Evolutionary conservation across 306 rosid species (phyloP).

Genomic region (Prunus fruticosa): DNA sequence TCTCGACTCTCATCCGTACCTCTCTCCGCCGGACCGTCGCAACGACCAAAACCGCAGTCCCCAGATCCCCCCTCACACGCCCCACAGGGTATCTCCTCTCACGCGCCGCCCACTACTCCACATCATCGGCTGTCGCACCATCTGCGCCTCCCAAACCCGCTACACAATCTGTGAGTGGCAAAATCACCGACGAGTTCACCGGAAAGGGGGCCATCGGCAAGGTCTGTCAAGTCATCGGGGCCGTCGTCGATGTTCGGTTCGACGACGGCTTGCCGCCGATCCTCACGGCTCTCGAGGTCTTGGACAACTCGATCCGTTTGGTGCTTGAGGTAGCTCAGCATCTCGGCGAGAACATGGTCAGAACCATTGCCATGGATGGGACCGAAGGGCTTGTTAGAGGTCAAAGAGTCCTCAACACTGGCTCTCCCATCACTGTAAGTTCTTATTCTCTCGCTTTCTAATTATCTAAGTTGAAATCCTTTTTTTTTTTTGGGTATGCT

Average conservation of each 20-base stretch:
- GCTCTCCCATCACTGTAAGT: constrained; percentile 77
- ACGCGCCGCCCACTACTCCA: constrained; percentile 54
- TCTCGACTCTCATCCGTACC: constrained; percentile 49
- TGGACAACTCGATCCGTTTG: constrained; percentile 54
- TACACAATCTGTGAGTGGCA: constrained; percentile 33
- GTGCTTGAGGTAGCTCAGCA: constrained; percentile 86
- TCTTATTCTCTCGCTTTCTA: background rate
- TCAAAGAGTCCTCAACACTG: constrained; percentile 76
- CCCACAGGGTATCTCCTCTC: constrained; percentile 48
- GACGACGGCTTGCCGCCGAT: constrained; percentile 78
- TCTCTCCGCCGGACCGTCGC: constrained; percentile 32
- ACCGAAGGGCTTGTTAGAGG: constrained; percentile 84
- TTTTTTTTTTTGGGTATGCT: background rate
- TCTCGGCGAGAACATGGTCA: constrained; percentile 75
- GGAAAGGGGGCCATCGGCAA: constrained; percentile 72
- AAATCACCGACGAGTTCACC: constrained; percentile 62
- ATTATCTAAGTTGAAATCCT: background rate
- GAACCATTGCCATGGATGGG: constrained; percentile 96
- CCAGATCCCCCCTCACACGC: constrained; percentile 18
- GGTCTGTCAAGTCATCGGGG: constrained; percentile 80
- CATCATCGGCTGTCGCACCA: constrained; percentile 52
- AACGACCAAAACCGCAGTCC: constrained; percentile 6
- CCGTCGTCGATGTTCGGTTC: constrained; percentile 82
- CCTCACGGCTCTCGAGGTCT: constrained; percentile 69
- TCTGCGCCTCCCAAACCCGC: constrained; percentile 22